These are phyloP conservation scores for Scedosporium dehoogii DNA, from an alignment of 2,329 filamentous ascomycete genomes.

Conservation along the genomic window DNA sequence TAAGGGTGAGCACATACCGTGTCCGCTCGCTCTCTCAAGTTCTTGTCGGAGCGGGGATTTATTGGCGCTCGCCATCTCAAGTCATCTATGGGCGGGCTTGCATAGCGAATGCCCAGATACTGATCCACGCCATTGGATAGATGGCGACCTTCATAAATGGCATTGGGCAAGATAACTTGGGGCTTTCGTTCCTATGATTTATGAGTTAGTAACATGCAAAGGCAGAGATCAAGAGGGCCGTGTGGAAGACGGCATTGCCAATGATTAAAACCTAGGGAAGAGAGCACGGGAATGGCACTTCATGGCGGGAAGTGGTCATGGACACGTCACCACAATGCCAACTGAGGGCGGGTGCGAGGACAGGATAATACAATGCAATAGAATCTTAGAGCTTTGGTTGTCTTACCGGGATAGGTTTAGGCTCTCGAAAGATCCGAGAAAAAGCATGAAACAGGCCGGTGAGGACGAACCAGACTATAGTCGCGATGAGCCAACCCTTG, in stretches of 20 bases:
- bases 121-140: constrained; percentile 29
- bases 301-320: background rate
- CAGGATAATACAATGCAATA: no score
- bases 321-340: background rate
- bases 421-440: background rate
- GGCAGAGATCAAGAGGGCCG: background rate
- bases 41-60: constrained; percentile 24
- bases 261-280: background rate
- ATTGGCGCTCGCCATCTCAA: constrained; percentile 41
- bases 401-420: background rate
- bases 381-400: background rate
- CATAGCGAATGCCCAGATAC: constrained; percentile 41
- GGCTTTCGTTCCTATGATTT: background rate
- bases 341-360: background rate
- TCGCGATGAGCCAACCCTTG: background rate
- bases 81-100: constrained; percentile 37
- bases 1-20: constrained; percentile 16
- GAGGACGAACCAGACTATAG: background rate
- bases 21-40: constrained; percentile 23
- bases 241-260: background rate
- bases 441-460: background rate
- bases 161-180: constrained; percentile 32
- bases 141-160: constrained; percentile 29
- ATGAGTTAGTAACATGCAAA: background rate
- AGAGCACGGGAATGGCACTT: background rate